Conservation (phyloP, 1,284 basidiomycete species). For the Austropuccinia psidii region DNA sequence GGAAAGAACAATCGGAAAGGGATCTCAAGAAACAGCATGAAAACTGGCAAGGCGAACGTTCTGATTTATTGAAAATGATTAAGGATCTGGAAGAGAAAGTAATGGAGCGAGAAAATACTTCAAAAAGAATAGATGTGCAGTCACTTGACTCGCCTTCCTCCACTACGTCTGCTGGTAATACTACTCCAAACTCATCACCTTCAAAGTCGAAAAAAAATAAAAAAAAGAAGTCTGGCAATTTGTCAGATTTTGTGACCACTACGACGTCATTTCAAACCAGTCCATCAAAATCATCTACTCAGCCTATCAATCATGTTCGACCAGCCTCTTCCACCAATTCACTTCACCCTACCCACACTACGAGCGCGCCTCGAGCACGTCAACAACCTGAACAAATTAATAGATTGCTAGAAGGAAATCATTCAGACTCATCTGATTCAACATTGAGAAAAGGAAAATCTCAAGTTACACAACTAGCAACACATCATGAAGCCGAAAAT, state of each 20-base stretch:
- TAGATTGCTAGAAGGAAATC: not conserved
- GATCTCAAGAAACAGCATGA: constrained; percentile 57
- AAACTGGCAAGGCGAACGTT: constrained; percentile 72
- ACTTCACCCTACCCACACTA: not conserved
- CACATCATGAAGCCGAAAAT: not conserved
- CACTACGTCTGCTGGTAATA: not conserved
- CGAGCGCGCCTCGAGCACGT: not conserved
- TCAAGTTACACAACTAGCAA: not conserved
- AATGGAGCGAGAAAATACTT: not conserved
- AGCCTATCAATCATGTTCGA: not conserved
- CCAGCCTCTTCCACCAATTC: not conserved
- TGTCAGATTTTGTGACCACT: too few species aligned
- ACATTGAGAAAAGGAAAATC: not conserved
- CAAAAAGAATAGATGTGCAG: not conserved
- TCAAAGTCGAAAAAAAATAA: constrained; percentile 5
- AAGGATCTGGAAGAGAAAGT: constrained; percentile 67
- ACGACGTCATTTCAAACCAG: not conserved
- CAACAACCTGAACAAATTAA: not conserved
- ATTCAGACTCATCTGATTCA: constrained; percentile 2
- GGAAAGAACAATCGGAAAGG: constrained; percentile 49
- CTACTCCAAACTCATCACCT: not conserved
- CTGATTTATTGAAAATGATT: constrained; percentile 63
- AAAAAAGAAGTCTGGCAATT: constrained; percentile 19
- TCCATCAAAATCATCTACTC: not conserved
- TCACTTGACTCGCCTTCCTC: not conserved